phyloP scores from a whole-genome alignment of 352 stramenopile genomes.

The Phytophthora pistaciae region DNA sequence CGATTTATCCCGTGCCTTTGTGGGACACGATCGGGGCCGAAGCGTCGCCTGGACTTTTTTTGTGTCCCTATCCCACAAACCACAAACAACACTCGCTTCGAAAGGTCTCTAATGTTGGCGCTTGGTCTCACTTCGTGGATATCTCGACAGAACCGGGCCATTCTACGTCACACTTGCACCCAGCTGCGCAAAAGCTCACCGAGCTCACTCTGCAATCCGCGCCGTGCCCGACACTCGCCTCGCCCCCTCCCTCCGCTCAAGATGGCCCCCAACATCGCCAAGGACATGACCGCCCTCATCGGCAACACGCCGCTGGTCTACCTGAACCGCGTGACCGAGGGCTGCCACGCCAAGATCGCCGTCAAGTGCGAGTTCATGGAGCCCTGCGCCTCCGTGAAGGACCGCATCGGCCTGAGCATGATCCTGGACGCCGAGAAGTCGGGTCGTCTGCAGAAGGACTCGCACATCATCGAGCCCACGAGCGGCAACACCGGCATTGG shows the following conservation, averaged over 20 bases:
- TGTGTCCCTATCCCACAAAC: too few relatives aligned
- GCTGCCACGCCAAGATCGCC: conserved; percentile 85
- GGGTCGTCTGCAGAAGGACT: conserved; percentile 76
- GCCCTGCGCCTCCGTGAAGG: conserved; percentile 88
- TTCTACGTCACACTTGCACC: not conserved
- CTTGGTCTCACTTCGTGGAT: not conserved
- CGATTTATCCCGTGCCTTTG: too few relatives aligned
- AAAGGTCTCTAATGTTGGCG: too few relatives aligned
- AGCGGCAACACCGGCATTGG: conserved; percentile 97
- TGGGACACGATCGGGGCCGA: too few relatives aligned
- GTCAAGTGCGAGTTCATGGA: conserved; percentile 93
- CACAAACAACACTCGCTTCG: too few relatives aligned
- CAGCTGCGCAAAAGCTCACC: not conserved
- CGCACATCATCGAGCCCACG: conserved; percentile 94
- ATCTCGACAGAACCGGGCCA: not conserved
- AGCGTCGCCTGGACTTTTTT: too few relatives aligned
- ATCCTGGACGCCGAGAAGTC: conserved; percentile 80
- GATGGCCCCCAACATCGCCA: conserved; percentile 82
- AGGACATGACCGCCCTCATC: conserved; percentile 95
- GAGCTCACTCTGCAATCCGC: conserved; percentile 32
- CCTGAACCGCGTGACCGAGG: conserved; percentile 87
- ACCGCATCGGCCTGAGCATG: conserved; percentile 90
- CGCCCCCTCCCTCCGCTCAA: conserved; percentile 2
- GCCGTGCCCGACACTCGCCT: conserved; percentile 3
- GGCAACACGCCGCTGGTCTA: conserved; percentile 96